Base-by-base conservation (phyloP, 164 flowering plant species). In the Warburgia ugandensis region DNA sequence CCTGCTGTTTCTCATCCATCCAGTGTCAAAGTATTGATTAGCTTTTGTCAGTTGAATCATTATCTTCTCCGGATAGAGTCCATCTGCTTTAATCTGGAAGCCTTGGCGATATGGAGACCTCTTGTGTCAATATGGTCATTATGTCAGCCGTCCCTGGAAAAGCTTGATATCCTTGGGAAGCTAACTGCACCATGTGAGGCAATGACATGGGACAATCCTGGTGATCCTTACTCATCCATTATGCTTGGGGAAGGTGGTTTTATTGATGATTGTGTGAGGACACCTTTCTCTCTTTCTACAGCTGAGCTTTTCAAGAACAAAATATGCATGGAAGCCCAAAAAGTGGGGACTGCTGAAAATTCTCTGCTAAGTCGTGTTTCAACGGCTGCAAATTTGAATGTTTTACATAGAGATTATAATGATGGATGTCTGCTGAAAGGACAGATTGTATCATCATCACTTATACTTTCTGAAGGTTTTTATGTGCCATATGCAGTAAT, bases 401-500 rank as follows among this genome's bases (percentile, higher is more conserved):
- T n/a, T 9, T 27, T 40, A 8, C 5, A 3, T 27, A 6, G 25
- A 12, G 32, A 19, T n/a, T 1, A 28, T 17, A 39, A n/a, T 39
- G 6, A 44, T 32, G 6, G 17, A 16, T 7, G 22, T 32, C n/a
- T 33, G 42, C 39, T 26, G 57, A 62, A 69, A 45, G 70, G 48
- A 13, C 47, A 43, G 49, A 60, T 62, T 41, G 86, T 86, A n/a
- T 70, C 95, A 65, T 89, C 96, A 50, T 81, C 96, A 29, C 74
- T 89, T 86, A 78, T 94, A 56, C 77, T 94, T 31, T 81, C 81
- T 54, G 83, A 73, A 57, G 67, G 52, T 43, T 48, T 55, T 50
- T 54, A 44, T 50, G 65, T 67, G 32, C 99, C 99, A 51, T 79
- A 67, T 70, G 97, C 83, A 39, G 68, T 86, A 59, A 87, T 84